phyloP scores from a whole-genome alignment of 108 stramenopile genomes.

The Asterionellopsis glacialis region DNA sequence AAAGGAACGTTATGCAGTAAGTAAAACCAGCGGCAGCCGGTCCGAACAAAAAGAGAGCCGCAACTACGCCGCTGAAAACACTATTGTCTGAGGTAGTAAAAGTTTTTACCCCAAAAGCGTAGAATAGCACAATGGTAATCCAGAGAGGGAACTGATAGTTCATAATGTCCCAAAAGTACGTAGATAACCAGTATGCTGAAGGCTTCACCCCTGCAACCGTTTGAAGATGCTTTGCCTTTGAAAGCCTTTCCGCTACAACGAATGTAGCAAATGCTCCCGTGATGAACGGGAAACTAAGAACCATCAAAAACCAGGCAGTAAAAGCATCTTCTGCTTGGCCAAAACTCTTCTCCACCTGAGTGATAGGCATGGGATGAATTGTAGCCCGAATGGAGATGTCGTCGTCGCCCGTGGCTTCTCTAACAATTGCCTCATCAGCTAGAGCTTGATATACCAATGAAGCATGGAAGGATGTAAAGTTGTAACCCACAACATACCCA shows the following conservation, averaged over 20 bases:
- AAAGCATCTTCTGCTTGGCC: slow-evolving; percentile 48
- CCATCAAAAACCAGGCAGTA: slow-evolving; percentile 74
- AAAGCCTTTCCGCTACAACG: slow-evolving; percentile 90
- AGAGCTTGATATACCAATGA: slow-evolving; percentile 51
- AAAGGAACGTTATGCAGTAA: slow-evolving; percentile 85
- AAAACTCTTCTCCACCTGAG: slow-evolving; percentile 42
- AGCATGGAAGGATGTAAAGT: slow-evolving; percentile 52
- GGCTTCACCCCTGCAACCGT: slow-evolving; percentile 94
- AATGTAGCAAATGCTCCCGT: slow-evolving; percentile 90
- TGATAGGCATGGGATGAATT: slow-evolving; percentile 66
- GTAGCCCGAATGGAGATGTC: slow-evolving; percentile 43
- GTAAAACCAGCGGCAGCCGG: slow-evolving; percentile 90
- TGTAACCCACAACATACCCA: slow-evolving; percentile 68
- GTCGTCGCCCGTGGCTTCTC: slow-evolving; percentile 27
- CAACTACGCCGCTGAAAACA: slow-evolving; percentile 55
- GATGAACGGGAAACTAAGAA: slow-evolving; percentile 92
- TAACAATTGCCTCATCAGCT: slow-evolving; percentile 64
- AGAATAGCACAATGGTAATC: slow-evolving; percentile 75
- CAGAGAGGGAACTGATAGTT: slow-evolving; percentile 91
- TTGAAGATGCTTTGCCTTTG: slow-evolving; percentile 97
- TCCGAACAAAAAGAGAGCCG: slow-evolving; percentile 83
- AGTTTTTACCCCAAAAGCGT: slow-evolving; percentile 49
- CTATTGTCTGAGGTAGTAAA: slow-evolving; percentile 54
- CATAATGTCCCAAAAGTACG: slow-evolving; percentile 86
- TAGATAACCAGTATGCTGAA: slow-evolving; percentile 89